Conservation (phyloP, 768 basidiomycete species). For the Cyathus striatus region DNA sequence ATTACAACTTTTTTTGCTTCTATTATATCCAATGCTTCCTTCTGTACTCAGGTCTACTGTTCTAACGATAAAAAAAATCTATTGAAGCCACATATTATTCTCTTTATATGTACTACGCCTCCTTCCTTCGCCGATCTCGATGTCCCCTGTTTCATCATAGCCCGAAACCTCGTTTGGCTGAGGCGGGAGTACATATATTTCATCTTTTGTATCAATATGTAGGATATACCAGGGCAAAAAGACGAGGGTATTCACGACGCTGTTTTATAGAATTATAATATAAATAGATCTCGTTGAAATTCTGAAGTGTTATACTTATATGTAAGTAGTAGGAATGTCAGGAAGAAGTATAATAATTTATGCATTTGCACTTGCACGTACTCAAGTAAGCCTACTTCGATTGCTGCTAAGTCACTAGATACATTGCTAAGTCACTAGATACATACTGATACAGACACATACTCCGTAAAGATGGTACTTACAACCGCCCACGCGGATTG, state of each 20-base stretch:
- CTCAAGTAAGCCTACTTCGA: too few species aligned
- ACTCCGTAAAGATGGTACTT: too few species aligned
- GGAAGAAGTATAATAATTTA: too few species aligned
- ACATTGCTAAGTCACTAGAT: too few species aligned
- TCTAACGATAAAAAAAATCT: not conserved
- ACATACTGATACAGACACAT: too few species aligned
- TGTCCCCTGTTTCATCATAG: not conserved
- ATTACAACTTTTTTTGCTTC: too few species aligned
- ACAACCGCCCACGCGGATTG: too few species aligned
- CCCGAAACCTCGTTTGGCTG: not conserved
- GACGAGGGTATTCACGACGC: too few species aligned
- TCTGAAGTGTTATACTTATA: not conserved
- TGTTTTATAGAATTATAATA: not conserved
- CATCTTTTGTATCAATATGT: conserved; percentile 10
- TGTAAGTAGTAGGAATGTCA: not conserved
- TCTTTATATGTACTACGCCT: not conserved
- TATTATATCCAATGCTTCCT: not conserved
- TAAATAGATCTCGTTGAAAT: not conserved
- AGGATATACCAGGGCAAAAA: conserved; percentile 9
- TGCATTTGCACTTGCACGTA: too few species aligned
- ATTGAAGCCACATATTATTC: not conserved
- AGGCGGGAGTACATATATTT: conserved; percentile 1
- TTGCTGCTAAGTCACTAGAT: too few species aligned
- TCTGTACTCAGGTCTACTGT: not conserved
- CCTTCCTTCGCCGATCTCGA: not conserved